A percentile compares a stretch with the other conserved stretches of the same genome.
Conservation (phyloP, 2,329 filamentous ascomycete genomes). For the Monascus ruber region DNA sequence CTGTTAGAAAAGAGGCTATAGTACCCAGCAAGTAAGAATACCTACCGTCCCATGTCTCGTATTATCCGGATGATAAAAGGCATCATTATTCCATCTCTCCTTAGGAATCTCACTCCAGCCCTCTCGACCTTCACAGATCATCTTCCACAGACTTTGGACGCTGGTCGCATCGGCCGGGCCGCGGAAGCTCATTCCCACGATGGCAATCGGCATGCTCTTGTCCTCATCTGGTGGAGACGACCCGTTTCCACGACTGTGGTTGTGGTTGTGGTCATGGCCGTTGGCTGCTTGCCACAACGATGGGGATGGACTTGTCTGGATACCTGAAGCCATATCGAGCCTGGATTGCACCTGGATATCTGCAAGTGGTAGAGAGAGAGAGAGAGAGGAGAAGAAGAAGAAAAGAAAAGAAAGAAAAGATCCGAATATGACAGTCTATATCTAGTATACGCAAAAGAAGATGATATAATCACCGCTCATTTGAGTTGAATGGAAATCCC, state of each 20-base stretch:
- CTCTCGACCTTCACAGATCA: slow-evolving; percentile 10
- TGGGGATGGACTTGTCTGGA: no score
- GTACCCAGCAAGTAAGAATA: not conserved
- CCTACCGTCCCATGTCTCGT: slow-evolving; percentile 14
- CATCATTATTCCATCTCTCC: slow-evolving; percentile 10
- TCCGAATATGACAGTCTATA: no score
- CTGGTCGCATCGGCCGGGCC: slow-evolving; percentile 13
- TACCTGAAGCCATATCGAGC: no score
- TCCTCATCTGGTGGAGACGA: not conserved
- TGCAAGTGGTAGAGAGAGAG: not conserved
- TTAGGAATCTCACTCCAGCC: slow-evolving; percentile 11
- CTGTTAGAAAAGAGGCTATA: not conserved
- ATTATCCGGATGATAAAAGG: slow-evolving; percentile 17
- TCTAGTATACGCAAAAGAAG: no score
- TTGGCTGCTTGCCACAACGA: no score
- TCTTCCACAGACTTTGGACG: slow-evolving; percentile 11
- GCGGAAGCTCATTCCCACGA: slow-evolving; percentile 16
- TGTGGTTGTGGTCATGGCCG: not conserved
- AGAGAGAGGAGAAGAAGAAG: not conserved
- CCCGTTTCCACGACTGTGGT: not conserved
- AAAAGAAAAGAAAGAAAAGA: not conserved
- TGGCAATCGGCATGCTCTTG: slow-evolving; percentile 11
- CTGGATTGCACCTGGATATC: no score
- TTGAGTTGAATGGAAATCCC: no score
- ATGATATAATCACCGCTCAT: no score